These are phyloP conservation scores for Pichia sp. DNA, from an alignment of 1,139 yeast species.

Conservation along the genomic window DNA sequence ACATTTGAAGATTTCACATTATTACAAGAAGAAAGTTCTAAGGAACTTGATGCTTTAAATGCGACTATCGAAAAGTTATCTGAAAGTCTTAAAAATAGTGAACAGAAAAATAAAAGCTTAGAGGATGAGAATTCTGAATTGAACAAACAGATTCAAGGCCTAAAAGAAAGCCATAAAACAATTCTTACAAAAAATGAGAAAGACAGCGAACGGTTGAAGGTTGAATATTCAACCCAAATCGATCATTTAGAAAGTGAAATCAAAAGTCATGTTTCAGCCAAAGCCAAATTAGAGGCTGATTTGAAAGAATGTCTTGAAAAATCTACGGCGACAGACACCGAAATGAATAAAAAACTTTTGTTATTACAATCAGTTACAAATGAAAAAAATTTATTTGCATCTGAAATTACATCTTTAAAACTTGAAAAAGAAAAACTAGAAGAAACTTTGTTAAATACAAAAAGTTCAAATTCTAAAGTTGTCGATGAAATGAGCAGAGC, in stretches of 20 bases:
- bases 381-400: background rate
- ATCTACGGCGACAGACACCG: background rate
- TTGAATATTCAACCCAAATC: background rate
- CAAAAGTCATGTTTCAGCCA: background rate
- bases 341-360: background rate
- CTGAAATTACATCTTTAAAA: background rate
- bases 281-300: background rate
- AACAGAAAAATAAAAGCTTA: conserved; percentile 16
- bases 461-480: background rate
- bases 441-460: background rate
- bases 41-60: conserved; percentile 18
- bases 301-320: background rate
- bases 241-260: background rate
- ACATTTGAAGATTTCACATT: conserved; percentile 17
- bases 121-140: conserved; percentile 8
- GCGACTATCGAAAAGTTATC: conserved; percentile 19
- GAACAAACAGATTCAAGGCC: conserved; percentile 2
- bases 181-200: conserved; percentile 1
- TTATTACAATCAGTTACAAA: background rate
- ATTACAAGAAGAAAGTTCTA: conserved; percentile 17
- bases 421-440: background rate
- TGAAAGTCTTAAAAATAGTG: conserved; percentile 23
- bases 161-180: conserved; percentile 5
- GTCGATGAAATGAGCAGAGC: background rate
- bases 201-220: conserved; percentile 1